Percentiles rank a stretch among this genome's conserved stretches.
These are phyloP conservation scores for Arxiozyma slooffiae DNA, from an alignment of 1,139 yeast genomes.

Conservation along the genomic window DNA sequence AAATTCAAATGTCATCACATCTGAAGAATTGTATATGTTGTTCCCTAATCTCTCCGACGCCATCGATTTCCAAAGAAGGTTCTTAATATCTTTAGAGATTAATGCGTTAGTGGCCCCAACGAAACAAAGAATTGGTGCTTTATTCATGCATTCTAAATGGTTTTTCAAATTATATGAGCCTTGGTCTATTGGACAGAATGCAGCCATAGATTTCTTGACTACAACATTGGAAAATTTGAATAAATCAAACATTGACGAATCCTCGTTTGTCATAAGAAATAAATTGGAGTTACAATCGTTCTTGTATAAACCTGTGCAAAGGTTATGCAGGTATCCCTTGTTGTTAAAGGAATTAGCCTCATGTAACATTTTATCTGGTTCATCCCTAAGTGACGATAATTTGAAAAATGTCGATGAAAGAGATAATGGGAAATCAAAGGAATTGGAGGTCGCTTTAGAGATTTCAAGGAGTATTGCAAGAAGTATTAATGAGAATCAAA, in stretches of 20 bases:
- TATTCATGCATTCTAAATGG: constrained; percentile 72
- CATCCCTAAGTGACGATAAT: constrained; percentile 3
- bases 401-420: neutral
- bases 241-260: constrained; percentile 6
- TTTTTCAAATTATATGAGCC: constrained; percentile 88
- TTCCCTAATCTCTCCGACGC: constrained; percentile 84
- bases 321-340: constrained; percentile 87
- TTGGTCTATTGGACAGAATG: constrained; percentile 76
- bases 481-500: constrained; percentile 86
- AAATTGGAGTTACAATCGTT: constrained; percentile 85
- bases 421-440: constrained; percentile 45
- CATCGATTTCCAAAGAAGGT: constrained; percentile 85
- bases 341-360: constrained; percentile 68
- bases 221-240: constrained; percentile 33
- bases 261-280: constrained; percentile 54
- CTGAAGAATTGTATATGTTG: constrained; percentile 69
- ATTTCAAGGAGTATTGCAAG: constrained; percentile 69
- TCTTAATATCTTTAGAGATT: constrained; percentile 79
- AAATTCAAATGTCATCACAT: constrained; percentile 56
- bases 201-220: constrained; percentile 73
- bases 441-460: constrained; percentile 57
- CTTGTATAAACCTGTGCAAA: constrained; percentile 86
- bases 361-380: constrained; percentile 4
- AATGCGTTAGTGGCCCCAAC: constrained; percentile 66
- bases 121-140: constrained; percentile 78